These are phyloP conservation scores for Phytophthora capsici DNA, from an alignment of 352 stramenopile genomes.

Conservation along the genomic window DNA sequence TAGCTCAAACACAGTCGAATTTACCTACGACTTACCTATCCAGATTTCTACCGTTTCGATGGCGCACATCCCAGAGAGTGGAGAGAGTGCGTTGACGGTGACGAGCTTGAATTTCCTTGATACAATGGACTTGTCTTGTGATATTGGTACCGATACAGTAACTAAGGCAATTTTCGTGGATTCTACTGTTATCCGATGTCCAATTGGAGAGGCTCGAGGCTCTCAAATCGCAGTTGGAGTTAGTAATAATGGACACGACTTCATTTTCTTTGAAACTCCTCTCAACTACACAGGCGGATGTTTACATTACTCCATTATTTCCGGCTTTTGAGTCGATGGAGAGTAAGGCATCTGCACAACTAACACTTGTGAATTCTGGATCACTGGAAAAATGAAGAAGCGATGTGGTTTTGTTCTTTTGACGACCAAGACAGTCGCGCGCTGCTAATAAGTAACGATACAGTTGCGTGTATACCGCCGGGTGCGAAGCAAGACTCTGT, in stretches of 20 bases:
- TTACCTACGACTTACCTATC: slow-evolving; percentile 32
- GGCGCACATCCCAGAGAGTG: slow-evolving; percentile 20
- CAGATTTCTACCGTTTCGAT: slow-evolving; percentile 31
- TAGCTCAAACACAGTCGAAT: slow-evolving; percentile 37
- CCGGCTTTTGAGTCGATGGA: no score
- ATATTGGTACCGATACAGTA: slow-evolving; percentile 14
- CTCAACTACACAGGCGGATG: slow-evolving; percentile 22
- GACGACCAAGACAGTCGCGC: slow-evolving; percentile 31
- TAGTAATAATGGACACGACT: slow-evolving; percentile 51
- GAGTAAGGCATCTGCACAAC: no score
- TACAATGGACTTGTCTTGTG: slow-evolving; percentile 33
- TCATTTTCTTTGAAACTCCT: slow-evolving; percentile 22
- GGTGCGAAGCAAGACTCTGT: neutral
- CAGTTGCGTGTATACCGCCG: slow-evolving; percentile 31
- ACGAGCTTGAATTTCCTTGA: slow-evolving; percentile 43
- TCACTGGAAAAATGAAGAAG: neutral
- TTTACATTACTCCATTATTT: no score
- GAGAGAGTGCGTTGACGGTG: slow-evolving; percentile 28
- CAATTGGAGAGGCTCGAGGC: neutral
- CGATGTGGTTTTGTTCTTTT: slow-evolving; percentile 46
- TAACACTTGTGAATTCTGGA: no score
- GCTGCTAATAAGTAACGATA: slow-evolving; percentile 18
- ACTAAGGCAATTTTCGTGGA: slow-evolving; percentile 18
- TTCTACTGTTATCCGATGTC: slow-evolving; percentile 20
- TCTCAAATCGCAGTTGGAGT: slow-evolving; percentile 30